Evolutionary conservation across 2,329 filamentous ascomycete species (phyloP), one percentile per base, ranked within the genome.

Genomic region (Mariannaea sp.): DNA sequence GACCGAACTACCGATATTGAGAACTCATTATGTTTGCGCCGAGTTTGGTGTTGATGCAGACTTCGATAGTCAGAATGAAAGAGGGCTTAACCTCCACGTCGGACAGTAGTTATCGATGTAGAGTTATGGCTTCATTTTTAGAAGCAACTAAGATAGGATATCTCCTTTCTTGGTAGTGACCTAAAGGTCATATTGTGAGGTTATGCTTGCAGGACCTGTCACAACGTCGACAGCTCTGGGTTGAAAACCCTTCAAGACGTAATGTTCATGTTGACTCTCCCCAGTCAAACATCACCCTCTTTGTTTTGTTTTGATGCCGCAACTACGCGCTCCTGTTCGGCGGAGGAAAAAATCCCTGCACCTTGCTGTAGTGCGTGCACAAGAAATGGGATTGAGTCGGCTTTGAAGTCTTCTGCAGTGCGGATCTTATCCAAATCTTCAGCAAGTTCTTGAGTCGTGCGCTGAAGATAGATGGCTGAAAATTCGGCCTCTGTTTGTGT

Each of bases 401-500:
- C 75, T 66, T 83, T 85, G 73, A 91, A 92, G 71, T 92, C 89
- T 62, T 84, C 82, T 8, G 88, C 86, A 7, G 65, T 71, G 59
- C 88, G 83, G 56, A 91, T 77, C 69, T 84, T 84, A 73, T 90
- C 85, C 30, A 92, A 78, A 68, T 92, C 89, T 60, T 90, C 86
- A 10, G 85, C 83, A 50, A 92, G 84, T 68, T 92, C 88, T 44
- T 78, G 75, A 1, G 88, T 89, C 5, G 85, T 76, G 54, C 82
- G 84, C 63, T 87, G 84, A 40, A 92, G 80, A 69, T 91, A 91
- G 68, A 84, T 87, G 8, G 83, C 75, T 7, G 80, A 76, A 71
- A 90, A 90, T 19, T 76, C 73, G 38, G 67, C 35, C 10, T 64
- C 57, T n/a, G 48, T 33, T 27, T 61, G 49, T 10, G 29, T 54